Base-by-base conservation (phyloP, 2,329 filamentous ascomycete genomes). In the Colletotrichum sidae region DNA sequence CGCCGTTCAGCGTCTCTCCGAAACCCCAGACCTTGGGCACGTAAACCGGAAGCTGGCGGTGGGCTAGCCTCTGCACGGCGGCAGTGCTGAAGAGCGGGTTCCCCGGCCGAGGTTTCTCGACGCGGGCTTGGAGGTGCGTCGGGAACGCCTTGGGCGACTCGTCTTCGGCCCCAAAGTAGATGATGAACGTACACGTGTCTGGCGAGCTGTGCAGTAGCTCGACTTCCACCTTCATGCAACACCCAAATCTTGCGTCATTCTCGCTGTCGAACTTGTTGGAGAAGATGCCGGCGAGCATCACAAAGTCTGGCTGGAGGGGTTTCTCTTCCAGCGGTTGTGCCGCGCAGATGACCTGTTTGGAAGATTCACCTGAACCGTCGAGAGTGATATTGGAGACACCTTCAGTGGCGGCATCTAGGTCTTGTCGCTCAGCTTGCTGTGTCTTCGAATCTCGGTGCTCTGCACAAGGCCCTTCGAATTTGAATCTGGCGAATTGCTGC, bases 11-110 rank as follows among this genome's bases (percentile, higher is more conserved):
- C 25, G 47, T 66, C 2, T 45, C 25, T 8, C 63, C 63, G 13
- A 38, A 35, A 12, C 52, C 58, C 58, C 58, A 66, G 0, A 66
- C 42, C 11, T 66, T 57, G 12, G 63, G 58, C 5, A 66, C 52
- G 8, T 55, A 8, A 2, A 42, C 11, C 1, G 58, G 63, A 6
- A 56, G 12, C 35, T 37, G 35, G 3, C n/a, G 33, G 13, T 56
- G 52, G 9, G 63, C 58, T 3, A 66, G 41, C 10, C 13, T 53
- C 17, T 62, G 58, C 9, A 66, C 34, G 0, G 58, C 58, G 4
- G 58, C 63, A 5, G 52, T 49, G 7, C 17, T 44, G 8, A 56
- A 9, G 2, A 62, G 42, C 10, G 54, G 52, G 33, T 54, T 44
- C 3, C 41, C 41, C 2, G 6, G 25, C 1, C 34, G 25, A 7